phyloP scores from a whole-genome alignment of 495 filamentous ascomycete species.

The Daldinia concentrica region DNA sequence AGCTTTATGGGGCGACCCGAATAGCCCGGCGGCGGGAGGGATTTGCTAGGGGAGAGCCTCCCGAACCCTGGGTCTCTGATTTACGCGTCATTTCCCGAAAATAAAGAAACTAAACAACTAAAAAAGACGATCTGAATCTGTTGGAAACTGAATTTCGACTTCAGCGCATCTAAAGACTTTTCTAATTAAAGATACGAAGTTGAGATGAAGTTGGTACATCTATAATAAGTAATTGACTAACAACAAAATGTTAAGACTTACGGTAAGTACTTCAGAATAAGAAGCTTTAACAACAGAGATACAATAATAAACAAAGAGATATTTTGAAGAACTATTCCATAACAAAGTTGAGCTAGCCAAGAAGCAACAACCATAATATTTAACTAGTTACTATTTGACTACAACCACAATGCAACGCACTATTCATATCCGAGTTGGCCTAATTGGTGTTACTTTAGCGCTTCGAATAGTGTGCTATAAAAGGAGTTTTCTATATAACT shows the following conservation, averaged over 20 bases:
- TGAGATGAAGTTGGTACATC: background rate
- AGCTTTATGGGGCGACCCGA: conserved; percentile 35
- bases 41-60: conserved; percentile 35
- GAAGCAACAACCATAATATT: background rate
- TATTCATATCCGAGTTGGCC: background rate
- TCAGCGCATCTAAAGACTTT: background rate
- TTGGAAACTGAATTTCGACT: conserved; percentile 13
- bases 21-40: conserved; percentile 34
- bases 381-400: background rate
- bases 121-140: conserved; percentile 22
- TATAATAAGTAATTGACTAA: background rate
- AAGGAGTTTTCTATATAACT: conserved; percentile 5
- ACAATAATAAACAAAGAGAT: background rate
- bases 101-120: conserved; percentile 12
- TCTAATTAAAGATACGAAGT: conserved; percentile 8
- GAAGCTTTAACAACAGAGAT: background rate
- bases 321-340: background rate
- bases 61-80: conserved; percentile 23
- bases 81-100: conserved; percentile 40
- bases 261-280: background rate
- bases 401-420: background rate
- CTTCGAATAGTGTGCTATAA: background rate
- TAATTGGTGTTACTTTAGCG: background rate
- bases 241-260: too few species aligned
- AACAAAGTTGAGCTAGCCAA: background rate